Evolutionary conservation across 257 asterid species (phyloP).

Genomic region (Nicotiana knightiana): DNA sequence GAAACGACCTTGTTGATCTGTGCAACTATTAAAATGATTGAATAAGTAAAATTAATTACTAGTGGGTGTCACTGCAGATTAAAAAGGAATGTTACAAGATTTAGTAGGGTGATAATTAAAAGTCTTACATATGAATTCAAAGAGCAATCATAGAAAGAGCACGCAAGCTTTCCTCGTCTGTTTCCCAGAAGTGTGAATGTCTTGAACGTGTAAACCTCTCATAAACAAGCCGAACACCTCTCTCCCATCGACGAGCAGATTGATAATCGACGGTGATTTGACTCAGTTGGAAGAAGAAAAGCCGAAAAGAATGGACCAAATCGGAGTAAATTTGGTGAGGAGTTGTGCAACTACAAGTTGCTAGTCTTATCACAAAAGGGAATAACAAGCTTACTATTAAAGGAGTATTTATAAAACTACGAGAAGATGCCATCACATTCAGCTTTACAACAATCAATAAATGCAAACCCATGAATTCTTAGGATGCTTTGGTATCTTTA

Average conservation of each 20-base stretch:
- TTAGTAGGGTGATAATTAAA: neutral
- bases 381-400: neutral
- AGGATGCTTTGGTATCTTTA: neutral
- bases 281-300: conserved; percentile 52
- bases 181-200: conserved; percentile 19
- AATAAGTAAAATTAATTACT: neutral
- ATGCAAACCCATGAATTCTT: conserved; percentile 31
- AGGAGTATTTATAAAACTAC: conserved; percentile 23
- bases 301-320: conserved; percentile 19
- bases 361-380: conserved; percentile 13
- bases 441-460: conserved; percentile 40
- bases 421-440: conserved; percentile 16
- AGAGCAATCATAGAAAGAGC: conserved; percentile 48
- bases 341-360: conserved; percentile 31
- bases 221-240: conserved; percentile 46
- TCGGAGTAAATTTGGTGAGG: conserved; percentile 28
- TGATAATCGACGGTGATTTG: conserved; percentile 29
- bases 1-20: neutral
- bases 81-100: neutral
- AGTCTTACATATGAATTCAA: conserved; percentile 7
- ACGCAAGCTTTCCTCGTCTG: conserved; percentile 48
- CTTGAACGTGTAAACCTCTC: conserved; percentile 36
- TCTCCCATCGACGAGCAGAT: conserved; percentile 29
- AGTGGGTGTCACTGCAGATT: neutral
- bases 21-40: neutral